Percentiles rank a stretch among this genome's conserved stretches.
phyloP scores from a whole-genome alignment of 78 protist species.

The Mastigamoeba balamuthi region DNA sequence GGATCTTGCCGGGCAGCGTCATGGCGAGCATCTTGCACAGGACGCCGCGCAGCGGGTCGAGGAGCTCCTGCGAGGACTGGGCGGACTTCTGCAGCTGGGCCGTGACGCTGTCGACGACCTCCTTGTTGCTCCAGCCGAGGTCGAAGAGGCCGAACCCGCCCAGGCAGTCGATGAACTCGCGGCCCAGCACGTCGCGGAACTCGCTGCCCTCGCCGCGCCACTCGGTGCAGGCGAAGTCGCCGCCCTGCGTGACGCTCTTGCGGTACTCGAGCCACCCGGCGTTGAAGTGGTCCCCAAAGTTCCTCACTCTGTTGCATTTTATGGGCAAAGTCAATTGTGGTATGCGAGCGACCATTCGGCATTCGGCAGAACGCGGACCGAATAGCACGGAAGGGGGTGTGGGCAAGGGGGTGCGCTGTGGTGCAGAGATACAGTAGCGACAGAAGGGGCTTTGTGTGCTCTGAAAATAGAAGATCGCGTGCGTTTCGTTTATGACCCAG shows the following conservation, averaged over 20 bases:
- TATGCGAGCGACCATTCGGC: too few relatives aligned
- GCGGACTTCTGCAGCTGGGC: constrained; percentile 30
- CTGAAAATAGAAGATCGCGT: too few relatives aligned
- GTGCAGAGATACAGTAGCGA: too few relatives aligned
- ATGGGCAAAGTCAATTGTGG: too few relatives aligned
- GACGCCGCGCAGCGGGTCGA: constrained; percentile 17
- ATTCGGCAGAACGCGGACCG: too few relatives aligned
- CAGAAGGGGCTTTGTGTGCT: too few relatives aligned
- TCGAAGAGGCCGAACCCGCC: constrained; percentile 58
- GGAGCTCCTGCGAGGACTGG: constrained; percentile 60
- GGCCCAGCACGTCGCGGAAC: constrained; percentile 11
- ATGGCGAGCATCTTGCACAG: not conserved
- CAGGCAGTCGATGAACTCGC: constrained; percentile 48
- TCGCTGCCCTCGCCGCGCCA: not conserved
- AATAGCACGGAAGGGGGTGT: too few relatives aligned
- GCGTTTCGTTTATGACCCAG: not conserved
- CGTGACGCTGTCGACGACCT: constrained; percentile 28
- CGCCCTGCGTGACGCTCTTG: not conserved
- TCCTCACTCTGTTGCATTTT: too few relatives aligned
- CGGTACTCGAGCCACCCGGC: not conserved
- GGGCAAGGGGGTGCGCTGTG: too few relatives aligned
- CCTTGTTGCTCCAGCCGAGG: constrained; percentile 47
- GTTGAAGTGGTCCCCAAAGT: not conserved
- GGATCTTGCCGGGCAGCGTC: constrained; percentile 1
- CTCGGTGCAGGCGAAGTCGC: not conserved